These are phyloP conservation scores for Oryza australiensis DNA, from an alignment of 176 grass and related monocot species.

Conservation along the genomic window DNA sequence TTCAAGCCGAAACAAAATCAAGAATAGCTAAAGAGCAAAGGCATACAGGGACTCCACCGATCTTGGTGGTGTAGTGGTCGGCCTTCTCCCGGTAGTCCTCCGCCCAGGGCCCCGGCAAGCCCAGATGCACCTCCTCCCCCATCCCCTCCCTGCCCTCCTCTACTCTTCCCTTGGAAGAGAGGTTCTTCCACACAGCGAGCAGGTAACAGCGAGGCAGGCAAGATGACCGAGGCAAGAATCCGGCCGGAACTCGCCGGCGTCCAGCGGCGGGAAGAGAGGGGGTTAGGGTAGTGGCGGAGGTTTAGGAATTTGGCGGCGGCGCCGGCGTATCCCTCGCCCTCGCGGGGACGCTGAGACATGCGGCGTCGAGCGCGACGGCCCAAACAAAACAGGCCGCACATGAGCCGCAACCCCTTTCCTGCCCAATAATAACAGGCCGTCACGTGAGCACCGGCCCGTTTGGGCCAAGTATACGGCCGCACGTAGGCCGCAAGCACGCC, in stretches of 20 bases:
- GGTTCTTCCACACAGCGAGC: background rate
- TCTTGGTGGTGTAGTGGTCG: slow-evolving; percentile 96
- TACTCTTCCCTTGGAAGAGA: background rate
- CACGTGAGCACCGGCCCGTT: background rate
- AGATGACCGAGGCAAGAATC: background rate
- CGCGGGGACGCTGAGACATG: too few species aligned
- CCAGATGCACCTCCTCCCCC: slow-evolving; percentile 63
- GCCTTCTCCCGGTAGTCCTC: slow-evolving; percentile 72
- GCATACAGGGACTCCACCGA: slow-evolving; percentile 75
- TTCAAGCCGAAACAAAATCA: background rate
- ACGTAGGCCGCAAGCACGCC: too few species aligned
- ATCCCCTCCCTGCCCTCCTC: background rate
- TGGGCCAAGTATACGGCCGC: too few species aligned
- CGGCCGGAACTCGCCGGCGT: background rate
- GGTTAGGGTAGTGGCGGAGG: background rate
- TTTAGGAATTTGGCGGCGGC: slow-evolving; percentile 2
- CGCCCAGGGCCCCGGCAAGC: slow-evolving; percentile 82
- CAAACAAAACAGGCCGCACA: background rate
- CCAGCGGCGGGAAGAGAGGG: slow-evolving; percentile 2
- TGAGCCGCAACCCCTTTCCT: background rate
- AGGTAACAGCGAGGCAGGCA: background rate
- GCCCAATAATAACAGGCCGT: background rate
- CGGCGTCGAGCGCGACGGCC: background rate
- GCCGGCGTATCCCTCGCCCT: background rate
- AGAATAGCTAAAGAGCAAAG: background rate